Percentiles rank a stretch among this genome's conserved stretches.
These are phyloP conservation scores for Xylariaceae sp. DNA, from an alignment of 2,329 filamentous ascomycete genomes.

Conservation along the genomic window DNA sequence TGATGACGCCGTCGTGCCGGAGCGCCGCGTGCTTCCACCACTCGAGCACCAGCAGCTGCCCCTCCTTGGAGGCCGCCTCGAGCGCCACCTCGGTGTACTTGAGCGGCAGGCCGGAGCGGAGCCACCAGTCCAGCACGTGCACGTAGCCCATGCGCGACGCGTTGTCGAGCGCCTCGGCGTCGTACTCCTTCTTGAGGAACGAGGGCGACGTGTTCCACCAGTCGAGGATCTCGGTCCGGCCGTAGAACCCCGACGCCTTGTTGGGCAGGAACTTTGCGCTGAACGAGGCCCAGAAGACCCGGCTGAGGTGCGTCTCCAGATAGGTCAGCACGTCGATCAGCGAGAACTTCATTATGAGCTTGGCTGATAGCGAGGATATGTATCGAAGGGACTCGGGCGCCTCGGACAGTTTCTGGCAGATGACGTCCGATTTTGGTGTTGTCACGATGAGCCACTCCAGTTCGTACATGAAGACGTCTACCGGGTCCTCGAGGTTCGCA, in stretches of 20 bases:
- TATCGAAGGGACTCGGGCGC: conserved; percentile 63
- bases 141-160: conserved; percentile 82
- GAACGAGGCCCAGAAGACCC: conserved; percentile 74
- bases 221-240: conserved; percentile 73
- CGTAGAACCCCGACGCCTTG: conserved; percentile 82
- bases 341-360: conserved; percentile 86
- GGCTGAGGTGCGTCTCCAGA: conserved; percentile 53
- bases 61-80: conserved; percentile 78
- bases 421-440: conserved; percentile 53
- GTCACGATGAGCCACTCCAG: conserved; percentile 82
- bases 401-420: conserved; percentile 65
- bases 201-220: conserved; percentile 84
- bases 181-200: conserved; percentile 82
- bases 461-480: conserved; percentile 66
- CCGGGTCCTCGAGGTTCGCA: conserved; percentile 42
- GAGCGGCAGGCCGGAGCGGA: conserved; percentile 66
- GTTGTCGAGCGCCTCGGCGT: conserved; percentile 75
- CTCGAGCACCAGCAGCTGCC: conserved; percentile 77
- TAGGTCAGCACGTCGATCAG: conserved; percentile 72
- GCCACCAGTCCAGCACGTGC: conserved; percentile 86
- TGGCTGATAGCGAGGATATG: conserved; percentile 74
- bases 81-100: conserved; percentile 82
- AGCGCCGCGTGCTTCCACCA: conserved; percentile 79
- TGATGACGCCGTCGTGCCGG: conserved; percentile 48
- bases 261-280: conserved; percentile 80